Evolutionary conservation across 306 rosid species (phyloP), one percentile per base, ranked within the genome.

Genomic region (Pyrus betulifolia): DNA sequence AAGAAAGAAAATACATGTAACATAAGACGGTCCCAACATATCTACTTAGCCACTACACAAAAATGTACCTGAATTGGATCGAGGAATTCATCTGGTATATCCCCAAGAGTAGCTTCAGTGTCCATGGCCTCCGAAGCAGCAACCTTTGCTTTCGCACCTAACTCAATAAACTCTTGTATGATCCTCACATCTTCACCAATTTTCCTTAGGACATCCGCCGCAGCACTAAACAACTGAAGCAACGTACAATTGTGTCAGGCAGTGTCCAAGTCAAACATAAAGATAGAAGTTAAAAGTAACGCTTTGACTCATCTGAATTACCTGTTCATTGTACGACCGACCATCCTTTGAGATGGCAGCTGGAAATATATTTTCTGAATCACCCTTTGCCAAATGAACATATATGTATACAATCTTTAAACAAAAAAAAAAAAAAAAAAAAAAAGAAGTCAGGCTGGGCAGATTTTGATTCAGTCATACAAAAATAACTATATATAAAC

Each of bases 71-170:
- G 99, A 83, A 96, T 96, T 71, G 99, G 99, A 82, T 96, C 99
- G 3, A 96, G 99, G 90, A 89, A 96, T 85, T 96, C 99, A 13
- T 96, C 99, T n/a, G 99, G 99, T 82, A 96, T 96, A 70, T 96
- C 99, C 61, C 99, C 99, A 5, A 96, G 88, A 78, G 81, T 71
- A 82, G 97, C 99, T 89, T 96, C 99, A 11, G 93, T 64, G 58
- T 93, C 99, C 97, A 89, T 86, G 74, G 98, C 98, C 83, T 91
- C 98, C 11, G 98, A 84, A 75, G 99, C 99, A 58, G 99, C 98
- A 63, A 88, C 84, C 79, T 89, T 87, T 67, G 98, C 98, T 84
- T 93, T 96, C 74, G 82, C 85, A 81, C 99, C 97, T 28, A 96
- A 97, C 80, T 88, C 91, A 66, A 80, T 28, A 79, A 96, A 96